Evolutionary conservation across 2,329 filamentous ascomycete genomes (phyloP).

Genomic region (Sordariomycetes sp.): DNA sequence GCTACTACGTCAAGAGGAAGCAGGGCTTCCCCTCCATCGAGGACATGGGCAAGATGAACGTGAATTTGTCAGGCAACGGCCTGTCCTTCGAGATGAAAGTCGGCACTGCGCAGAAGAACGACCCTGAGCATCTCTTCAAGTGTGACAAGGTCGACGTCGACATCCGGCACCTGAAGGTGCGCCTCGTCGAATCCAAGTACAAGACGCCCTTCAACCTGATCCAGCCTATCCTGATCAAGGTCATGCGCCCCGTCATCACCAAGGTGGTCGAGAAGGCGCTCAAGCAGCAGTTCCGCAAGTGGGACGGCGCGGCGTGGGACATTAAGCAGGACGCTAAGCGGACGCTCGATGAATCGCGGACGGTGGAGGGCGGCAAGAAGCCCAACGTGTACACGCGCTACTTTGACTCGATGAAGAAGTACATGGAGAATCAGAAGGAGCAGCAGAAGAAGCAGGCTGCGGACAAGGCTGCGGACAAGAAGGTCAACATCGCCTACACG

Average conservation of each 20-base stretch:
- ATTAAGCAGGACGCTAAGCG: slow-evolving; percentile 75
- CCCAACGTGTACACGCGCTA: slow-evolving; percentile 84
- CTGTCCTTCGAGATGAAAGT: slow-evolving; percentile 87
- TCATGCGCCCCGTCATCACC: slow-evolving; percentile 71
- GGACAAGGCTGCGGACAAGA: slow-evolving; percentile 34
- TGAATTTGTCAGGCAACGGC: slow-evolving; percentile 75
- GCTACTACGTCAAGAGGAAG: slow-evolving; percentile 93
- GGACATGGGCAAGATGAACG: slow-evolving; percentile 79
- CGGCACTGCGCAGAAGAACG: slow-evolving; percentile 63
- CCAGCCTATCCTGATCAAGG: slow-evolving; percentile 77
- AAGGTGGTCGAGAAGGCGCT: slow-evolving; percentile 85
- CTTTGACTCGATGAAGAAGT: slow-evolving; percentile 58
- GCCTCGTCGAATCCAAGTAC: slow-evolving; percentile 88
- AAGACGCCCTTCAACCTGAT: slow-evolving; percentile 78
- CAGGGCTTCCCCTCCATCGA: slow-evolving; percentile 79
- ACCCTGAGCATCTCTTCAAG: slow-evolving; percentile 83
- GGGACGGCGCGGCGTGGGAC: slow-evolving; percentile 60
- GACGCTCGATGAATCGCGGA: slow-evolving; percentile 44
- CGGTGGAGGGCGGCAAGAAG: slow-evolving; percentile 52
- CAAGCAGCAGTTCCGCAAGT: slow-evolving; percentile 64
- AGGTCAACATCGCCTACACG: slow-evolving; percentile 73
- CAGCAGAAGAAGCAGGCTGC: slow-evolving; percentile 34
- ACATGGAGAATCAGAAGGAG: slow-evolving; percentile 62
- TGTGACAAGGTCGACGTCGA: slow-evolving; percentile 79
- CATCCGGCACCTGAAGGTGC: slow-evolving; percentile 72